A percentile compares a stretch with the other conserved stretches of the same genome.
Evolutionary conservation across 192 early-diverging fungal species (phyloP).

Genomic region (Umbelopsis vinacea): DNA sequence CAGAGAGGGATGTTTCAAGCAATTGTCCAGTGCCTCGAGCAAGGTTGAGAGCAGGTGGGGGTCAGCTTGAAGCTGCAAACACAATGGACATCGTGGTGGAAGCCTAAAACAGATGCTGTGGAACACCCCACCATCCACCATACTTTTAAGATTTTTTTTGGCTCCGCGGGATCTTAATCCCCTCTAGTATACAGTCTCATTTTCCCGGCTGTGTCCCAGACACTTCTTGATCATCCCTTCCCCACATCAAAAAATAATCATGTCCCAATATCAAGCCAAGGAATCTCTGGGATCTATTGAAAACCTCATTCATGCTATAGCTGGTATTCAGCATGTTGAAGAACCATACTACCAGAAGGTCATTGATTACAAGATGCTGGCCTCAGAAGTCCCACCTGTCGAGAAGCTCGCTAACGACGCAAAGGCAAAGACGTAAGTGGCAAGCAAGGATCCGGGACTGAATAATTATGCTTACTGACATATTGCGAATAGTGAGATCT

Average conservation of each 20-base stretch:
- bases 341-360: slow-evolving; percentile 25
- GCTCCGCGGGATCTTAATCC: slow-evolving; percentile 13
- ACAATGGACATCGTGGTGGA: neutral
- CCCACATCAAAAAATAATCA: slow-evolving; percentile 3
- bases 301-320: slow-evolving; percentile 31
- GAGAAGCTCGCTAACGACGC: slow-evolving; percentile 26
- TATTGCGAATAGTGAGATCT: slow-evolving; percentile 6
- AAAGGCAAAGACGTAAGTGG: slow-evolving; percentile 34
- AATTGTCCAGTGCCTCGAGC: too few relatives aligned
- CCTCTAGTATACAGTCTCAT: neutral
- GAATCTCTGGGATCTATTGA: slow-evolving; percentile 26
- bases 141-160: slow-evolving; percentile 5
- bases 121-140: neutral
- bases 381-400: slow-evolving; percentile 25
- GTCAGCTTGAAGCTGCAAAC: too few relatives aligned
- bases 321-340: slow-evolving; percentile 35
- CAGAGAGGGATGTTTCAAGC: too few relatives aligned
- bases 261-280: slow-evolving; percentile 1
- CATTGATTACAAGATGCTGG: slow-evolving; percentile 16
- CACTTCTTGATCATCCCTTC: neutral
- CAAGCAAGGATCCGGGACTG: neutral
- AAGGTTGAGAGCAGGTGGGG: too few relatives aligned
- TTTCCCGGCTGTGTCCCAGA: slow-evolving; percentile 14
- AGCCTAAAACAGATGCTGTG: neutral
- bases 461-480: neutral